Conservation (phyloP, 371 early-diverging fungal species). For the Scutellospora calospora region DNA sequence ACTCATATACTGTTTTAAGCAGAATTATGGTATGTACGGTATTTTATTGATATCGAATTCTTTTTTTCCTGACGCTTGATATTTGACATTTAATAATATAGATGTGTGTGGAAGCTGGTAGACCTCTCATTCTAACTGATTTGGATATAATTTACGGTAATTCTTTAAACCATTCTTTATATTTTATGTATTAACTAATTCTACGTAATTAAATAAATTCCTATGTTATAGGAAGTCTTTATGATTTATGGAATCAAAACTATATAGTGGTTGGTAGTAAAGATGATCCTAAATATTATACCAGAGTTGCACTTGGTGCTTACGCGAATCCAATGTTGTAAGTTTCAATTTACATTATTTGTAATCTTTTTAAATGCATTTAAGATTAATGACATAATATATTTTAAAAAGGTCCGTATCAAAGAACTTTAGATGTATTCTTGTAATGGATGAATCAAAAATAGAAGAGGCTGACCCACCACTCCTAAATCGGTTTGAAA, state of each 20-base stretch:
- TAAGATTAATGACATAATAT: too few species aligned
- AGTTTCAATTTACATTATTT: slow-evolving; percentile 18
- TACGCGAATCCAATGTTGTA: slow-evolving; percentile 42
- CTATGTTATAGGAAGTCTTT: slow-evolving; percentile 32
- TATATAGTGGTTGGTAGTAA: slow-evolving; percentile 37
- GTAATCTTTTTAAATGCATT: too few species aligned
- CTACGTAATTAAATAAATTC: background rate
- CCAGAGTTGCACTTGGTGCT: slow-evolving; percentile 42
- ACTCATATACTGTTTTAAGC: slow-evolving; percentile 43
- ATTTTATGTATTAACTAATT: background rate
- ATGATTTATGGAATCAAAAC: slow-evolving; percentile 43
- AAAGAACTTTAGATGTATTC: slow-evolving; percentile 43
- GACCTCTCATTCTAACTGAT: slow-evolving; percentile 43
- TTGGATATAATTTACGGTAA: slow-evolving; percentile 46
- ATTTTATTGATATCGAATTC: background rate
- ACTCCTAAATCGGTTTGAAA: slow-evolving; percentile 42
- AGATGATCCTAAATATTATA: slow-evolving; percentile 36
- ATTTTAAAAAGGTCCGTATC: slow-evolving; percentile 19
- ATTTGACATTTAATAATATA: background rate
- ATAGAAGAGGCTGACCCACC: slow-evolving; percentile 43
- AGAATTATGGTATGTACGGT: slow-evolving; percentile 36
- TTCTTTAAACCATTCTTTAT: background rate
- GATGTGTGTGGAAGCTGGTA: slow-evolving; percentile 46
- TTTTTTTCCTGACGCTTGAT: background rate
- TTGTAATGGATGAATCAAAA: slow-evolving; percentile 41